phyloP scores from a whole-genome alignment of 164 flowering plant genomes.

The Macadamia tetraphylla region DNA sequence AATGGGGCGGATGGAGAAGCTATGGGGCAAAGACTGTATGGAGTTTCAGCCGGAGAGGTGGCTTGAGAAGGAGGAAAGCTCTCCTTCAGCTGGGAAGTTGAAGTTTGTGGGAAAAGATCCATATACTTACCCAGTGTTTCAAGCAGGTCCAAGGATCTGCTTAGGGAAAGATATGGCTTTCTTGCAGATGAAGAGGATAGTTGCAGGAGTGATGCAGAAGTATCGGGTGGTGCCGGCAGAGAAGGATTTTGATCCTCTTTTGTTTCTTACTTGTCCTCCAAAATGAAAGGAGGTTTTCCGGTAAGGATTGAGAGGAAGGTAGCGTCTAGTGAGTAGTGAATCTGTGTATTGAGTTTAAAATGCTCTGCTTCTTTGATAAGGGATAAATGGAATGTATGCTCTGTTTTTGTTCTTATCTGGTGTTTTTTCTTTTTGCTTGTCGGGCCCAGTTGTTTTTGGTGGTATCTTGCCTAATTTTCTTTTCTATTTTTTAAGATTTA shows the following conservation, averaged over 20 bases:
- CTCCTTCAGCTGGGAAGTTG: constrained; percentile 9
- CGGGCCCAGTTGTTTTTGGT: too few species aligned
- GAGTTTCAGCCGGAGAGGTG: constrained; percentile 30
- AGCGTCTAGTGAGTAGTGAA: too few species aligned
- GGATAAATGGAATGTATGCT: too few species aligned
- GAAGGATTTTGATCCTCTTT: constrained; percentile 21
- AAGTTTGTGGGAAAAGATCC: constrained; percentile 22
- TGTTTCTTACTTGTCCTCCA: constrained; percentile 16
- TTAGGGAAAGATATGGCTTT: constrained; percentile 35
- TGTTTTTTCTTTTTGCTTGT: too few species aligned
- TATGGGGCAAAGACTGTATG: constrained; percentile 27
- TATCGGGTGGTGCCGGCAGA: constrained; percentile 27
- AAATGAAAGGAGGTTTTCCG: constrained; percentile 28
- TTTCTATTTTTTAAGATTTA: too few species aligned
- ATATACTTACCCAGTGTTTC: constrained; percentile 28
- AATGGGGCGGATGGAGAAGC: constrained; percentile 29
- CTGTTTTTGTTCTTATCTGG: too few species aligned
- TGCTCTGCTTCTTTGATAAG: too few species aligned
- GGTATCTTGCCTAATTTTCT: too few species aligned
- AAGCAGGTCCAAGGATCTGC: constrained; percentile 35
- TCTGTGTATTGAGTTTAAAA: too few species aligned
- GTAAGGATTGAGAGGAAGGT: constrained; percentile 22
- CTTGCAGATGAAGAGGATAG: constrained; percentile 36
- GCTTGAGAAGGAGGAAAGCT: constrained; percentile 14
- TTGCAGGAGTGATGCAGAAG: constrained; percentile 23